Conservation (phyloP, 2,329 filamentous ascomycete genomes). For the Madurella mycetomatis region DNA sequence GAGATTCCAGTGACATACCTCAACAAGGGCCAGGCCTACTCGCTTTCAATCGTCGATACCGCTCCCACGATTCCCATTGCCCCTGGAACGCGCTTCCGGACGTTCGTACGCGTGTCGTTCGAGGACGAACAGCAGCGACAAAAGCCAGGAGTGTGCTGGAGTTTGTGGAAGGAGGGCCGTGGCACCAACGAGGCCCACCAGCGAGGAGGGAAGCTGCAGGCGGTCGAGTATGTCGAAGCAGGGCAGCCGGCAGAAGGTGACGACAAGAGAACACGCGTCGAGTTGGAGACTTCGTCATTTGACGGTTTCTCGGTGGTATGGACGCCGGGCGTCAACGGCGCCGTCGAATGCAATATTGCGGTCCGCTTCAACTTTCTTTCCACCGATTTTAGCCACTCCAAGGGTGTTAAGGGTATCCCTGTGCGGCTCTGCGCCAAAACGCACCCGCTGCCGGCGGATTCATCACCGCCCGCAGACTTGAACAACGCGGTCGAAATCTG, state of each 20-base stretch:
- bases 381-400: constrained; percentile 97
- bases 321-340: constrained; percentile 67
- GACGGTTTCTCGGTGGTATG: constrained; percentile 91
- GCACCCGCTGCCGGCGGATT: constrained; percentile 55
- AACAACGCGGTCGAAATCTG: constrained; percentile 66
- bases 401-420: constrained; percentile 96
- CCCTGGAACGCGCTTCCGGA: constrained; percentile 71
- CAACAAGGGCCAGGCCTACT: constrained; percentile 95
- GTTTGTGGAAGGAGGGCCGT: constrained; percentile 86
- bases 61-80: constrained; percentile 54
- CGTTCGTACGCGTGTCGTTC: constrained; percentile 91
- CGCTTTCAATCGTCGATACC: constrained; percentile 78
- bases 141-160: constrained; percentile 69
- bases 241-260: constrained; percentile 56
- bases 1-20: constrained; percentile 97
- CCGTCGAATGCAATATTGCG: constrained; percentile 75
- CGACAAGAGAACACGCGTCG: constrained; percentile 63
- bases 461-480: constrained; percentile 42
- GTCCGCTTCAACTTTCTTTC: constrained; percentile 98
- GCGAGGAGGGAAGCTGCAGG: constrained; percentile 84
- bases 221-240: constrained; percentile 84
- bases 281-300: constrained; percentile 75
- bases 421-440: constrained; percentile 92
- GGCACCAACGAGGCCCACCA: constrained; percentile 96
- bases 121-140: constrained; percentile 91